Evolutionary conservation across 1,284 basidiomycete species (phyloP).

Genomic region (Cystobasidiaceae sp.): DNA sequence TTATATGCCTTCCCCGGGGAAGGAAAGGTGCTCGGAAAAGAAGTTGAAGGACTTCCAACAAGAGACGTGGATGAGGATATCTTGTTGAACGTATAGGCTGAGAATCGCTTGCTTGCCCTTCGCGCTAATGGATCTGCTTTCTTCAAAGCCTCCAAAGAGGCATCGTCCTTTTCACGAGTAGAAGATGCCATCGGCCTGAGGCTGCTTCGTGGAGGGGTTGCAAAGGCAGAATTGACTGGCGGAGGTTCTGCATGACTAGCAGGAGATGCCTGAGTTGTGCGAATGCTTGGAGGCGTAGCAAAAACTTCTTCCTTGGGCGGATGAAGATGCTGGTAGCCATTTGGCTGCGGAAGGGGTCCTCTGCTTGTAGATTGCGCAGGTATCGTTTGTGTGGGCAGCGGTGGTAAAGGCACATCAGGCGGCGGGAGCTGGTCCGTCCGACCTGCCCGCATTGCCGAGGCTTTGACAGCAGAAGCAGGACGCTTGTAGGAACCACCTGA

Average conservation of each 20-base stretch:
- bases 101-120: conserved; percentile 92
- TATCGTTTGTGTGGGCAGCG: not conserved
- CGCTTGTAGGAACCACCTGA: conserved; percentile 10
- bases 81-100: conserved; percentile 90
- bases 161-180: conserved; percentile 49
- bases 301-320: conserved; percentile 36
- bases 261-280: not conserved
- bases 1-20: not conserved
- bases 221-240: not conserved
- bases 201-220: conserved; percentile 18
- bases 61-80: conserved; percentile 50
- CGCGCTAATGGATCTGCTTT: conserved; percentile 80
- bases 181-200: conserved; percentile 4
- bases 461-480: not conserved
- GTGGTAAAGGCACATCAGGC: conserved; percentile 18
- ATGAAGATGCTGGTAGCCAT: conserved; percentile 6
- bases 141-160: conserved; percentile 81
- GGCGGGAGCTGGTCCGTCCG: not conserved
- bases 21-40: conserved; percentile 22
- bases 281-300: conserved; percentile 35
- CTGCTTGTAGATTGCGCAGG: conserved; percentile 1
- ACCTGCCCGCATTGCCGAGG: not conserved
- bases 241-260: conserved; percentile 26
- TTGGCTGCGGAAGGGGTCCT: conserved; percentile 7
- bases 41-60: conserved; percentile 10